phyloP scores from a whole-genome alignment of 441 rosid species.

The Kokia cookei region DNA sequence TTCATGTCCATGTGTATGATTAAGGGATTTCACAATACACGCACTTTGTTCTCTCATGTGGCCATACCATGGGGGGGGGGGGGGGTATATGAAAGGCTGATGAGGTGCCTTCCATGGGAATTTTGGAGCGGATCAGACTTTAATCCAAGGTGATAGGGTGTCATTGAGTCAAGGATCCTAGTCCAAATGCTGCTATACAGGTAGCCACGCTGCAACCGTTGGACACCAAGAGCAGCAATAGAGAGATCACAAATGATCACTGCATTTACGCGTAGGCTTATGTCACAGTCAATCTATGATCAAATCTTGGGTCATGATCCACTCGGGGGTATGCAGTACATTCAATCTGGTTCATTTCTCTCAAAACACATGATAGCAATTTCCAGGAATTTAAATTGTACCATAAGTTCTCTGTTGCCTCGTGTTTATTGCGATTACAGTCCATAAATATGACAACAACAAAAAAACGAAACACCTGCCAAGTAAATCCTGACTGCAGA shows the following conservation, averaged over 20 bases:
- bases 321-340: constrained; percentile 12
- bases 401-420: too few species aligned
- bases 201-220: constrained; percentile 27
- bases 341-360: not conserved
- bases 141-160: constrained; percentile 40
- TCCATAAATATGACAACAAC: not conserved
- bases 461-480: not conserved
- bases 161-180: constrained; percentile 44
- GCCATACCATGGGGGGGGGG: too few species aligned
- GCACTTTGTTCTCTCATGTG: constrained; percentile 45
- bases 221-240: too few species aligned
- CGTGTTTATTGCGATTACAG: not conserved
- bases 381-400: not conserved
- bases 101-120: constrained; percentile 52
- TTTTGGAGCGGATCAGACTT: constrained; percentile 36
- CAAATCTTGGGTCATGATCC: not conserved
- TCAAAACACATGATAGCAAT: not conserved
- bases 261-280: not conserved
- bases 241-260: constrained; percentile 47
- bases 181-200: constrained; percentile 63
- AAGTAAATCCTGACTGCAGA: not conserved
- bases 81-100: constrained; percentile 25
- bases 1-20: not conserved
- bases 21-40: constrained; percentile 22
- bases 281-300: not conserved